Base-by-base conservation (phyloP, 2,329 filamentous ascomycete genomes). In the Fusarium oligoseptatum region DNA sequence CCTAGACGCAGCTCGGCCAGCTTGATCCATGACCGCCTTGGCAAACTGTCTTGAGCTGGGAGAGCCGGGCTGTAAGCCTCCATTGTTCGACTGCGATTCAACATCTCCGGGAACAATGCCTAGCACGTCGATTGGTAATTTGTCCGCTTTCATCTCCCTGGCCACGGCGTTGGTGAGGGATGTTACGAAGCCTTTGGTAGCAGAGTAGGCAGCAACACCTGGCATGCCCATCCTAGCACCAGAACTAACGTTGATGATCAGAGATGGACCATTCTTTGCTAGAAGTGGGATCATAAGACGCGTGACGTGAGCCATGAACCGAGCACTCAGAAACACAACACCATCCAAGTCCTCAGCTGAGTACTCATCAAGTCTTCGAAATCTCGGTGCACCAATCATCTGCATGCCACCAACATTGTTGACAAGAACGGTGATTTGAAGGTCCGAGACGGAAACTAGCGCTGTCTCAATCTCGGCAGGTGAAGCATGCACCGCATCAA, bases 341-440 rank as follows among this genome's bases (percentile, higher is more conserved):
- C 32, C 45, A 9, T 63, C 60, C 7, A 63, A 6, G 6, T 63
- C 43, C 6, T 55, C 24, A 10, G 43, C 32, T 2, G 20, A 37
- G 22, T 55, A 63, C 22, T 63, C 15, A 22, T 63, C 32, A 6
- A 63, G 17, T 14, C 34, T 22, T 6, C 32, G 43, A n/a, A 55
- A 37, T 6, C 10, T 41, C 2, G 45, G 32, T 20, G 29, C 43
- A 1, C 11, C 4, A 4, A 36, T 20, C 43, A 39, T 55, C 5
- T 37, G 43, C n/a, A 63, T 41, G 9, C 60, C 60, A 1, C 60
- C 60, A 17, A 63, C 45, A 41, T 63, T 63, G 45, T 55, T 63
- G 60, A 63, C 24, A 11, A 63, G 60, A 1, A 63, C 22, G 1
- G 45, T 63, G 10, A 55, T 50, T 11, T 34, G 60, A 14, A 63